Conservation (phyloP, 2,329 filamentous ascomycete species). For the Dactylellina cionopaga region DNA sequence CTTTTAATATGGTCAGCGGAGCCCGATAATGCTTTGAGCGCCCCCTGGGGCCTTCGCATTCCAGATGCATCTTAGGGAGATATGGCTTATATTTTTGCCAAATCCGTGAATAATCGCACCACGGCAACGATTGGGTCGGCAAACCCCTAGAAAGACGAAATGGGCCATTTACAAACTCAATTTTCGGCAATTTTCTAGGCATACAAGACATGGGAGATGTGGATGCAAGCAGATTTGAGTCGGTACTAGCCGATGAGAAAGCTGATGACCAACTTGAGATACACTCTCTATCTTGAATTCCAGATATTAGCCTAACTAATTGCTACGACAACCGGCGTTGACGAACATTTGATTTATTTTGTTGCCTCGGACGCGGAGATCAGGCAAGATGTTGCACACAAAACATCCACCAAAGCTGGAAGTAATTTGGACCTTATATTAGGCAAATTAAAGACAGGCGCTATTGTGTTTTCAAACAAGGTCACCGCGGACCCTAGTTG, state of each 20-base stretch:
- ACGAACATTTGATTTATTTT: constrained; percentile 6
- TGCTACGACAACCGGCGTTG: neutral
- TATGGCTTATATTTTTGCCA: neutral
- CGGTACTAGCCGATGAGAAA: neutral
- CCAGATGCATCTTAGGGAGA: neutral
- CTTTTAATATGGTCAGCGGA: neutral
- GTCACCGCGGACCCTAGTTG: neutral
- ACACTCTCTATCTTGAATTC: neutral
- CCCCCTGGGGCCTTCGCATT: neutral
- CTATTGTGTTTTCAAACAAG: constrained; percentile 8
- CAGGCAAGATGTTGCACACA: constrained; percentile 1
- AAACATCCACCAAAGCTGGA: neutral
- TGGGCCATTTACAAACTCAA: neutral
- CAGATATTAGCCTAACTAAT: neutral
- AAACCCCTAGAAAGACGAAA: neutral
- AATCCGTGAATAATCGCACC: constrained; percentile 2
- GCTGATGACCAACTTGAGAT: neutral
- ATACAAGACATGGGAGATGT: neutral
- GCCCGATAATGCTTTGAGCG: neutral
- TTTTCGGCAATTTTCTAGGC: neutral
- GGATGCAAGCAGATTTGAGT: neutral
- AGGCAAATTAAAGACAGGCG: constrained; percentile 1
- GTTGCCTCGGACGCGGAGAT: neutral
- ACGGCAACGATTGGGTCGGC: neutral
- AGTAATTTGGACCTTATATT: constrained; percentile 11